These are phyloP conservation scores for Candida insectalens DNA, from an alignment of 805 yeast species.

Conservation along the genomic window DNA sequence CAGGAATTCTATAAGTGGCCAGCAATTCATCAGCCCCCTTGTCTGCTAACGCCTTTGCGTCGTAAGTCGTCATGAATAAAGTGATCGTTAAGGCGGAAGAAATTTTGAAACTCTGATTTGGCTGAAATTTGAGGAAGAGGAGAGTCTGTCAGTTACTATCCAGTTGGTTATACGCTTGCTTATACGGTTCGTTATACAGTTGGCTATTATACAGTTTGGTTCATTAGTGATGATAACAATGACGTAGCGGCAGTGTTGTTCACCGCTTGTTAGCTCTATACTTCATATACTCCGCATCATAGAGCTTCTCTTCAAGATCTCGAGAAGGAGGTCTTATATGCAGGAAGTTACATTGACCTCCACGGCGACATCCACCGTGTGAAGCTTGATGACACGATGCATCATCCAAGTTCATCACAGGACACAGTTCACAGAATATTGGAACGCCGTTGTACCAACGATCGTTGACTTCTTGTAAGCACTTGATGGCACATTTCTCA, in stretches of 20 bases:
- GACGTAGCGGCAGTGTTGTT: too few relatives aligned
- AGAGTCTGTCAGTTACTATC: too few relatives aligned
- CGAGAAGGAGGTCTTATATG: conserved; percentile 55
- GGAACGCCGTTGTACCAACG: conserved; percentile 82
- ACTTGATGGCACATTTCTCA: conserved; percentile 48
- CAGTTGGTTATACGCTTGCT: too few relatives aligned
- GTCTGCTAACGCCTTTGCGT: neutral
- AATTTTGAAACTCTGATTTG: too few relatives aligned
- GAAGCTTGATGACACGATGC: conserved; percentile 72
- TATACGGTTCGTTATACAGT: too few relatives aligned
- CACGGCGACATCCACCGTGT: conserved; percentile 57
- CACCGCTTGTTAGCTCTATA: neutral
- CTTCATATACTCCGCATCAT: conserved; percentile 8
- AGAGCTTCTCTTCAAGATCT: conserved; percentile 11
- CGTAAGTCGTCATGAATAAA: neutral
- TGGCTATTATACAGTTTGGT: too few relatives aligned
- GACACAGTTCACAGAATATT: conserved; percentile 68
- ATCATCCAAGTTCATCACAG: conserved; percentile 60
- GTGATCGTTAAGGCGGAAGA: too few relatives aligned
- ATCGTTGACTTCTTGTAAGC: conserved; percentile 53
- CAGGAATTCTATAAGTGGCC: conserved; percentile 19
- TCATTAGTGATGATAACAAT: too few relatives aligned
- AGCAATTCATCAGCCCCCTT: conserved; percentile 18
- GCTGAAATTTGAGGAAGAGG: too few relatives aligned
- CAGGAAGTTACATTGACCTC: conserved; percentile 79